Conservation (phyloP, 371 early-diverging fungal genomes). For the Haplosporangium sp. region DNA sequence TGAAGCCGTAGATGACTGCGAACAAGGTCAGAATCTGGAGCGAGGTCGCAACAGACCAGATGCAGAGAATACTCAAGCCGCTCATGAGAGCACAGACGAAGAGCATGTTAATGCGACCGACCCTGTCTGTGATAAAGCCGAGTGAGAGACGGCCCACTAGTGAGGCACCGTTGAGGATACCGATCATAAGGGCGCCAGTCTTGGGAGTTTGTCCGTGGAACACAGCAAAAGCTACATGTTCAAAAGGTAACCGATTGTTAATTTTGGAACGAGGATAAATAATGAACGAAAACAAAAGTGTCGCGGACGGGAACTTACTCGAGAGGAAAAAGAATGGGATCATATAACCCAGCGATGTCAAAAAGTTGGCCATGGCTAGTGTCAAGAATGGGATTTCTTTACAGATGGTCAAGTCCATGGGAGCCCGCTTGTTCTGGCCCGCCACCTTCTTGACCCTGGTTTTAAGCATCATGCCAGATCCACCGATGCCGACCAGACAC, state of each 20-base stretch:
- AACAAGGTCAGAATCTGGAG: constrained; percentile 25
- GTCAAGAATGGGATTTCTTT: constrained; percentile 45
- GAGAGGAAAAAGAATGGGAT: constrained; percentile 54
- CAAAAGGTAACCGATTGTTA: not conserved
- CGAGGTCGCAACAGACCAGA: constrained; percentile 47
- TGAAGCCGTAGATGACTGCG: constrained; percentile 60
- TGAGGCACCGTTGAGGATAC: constrained; percentile 68
- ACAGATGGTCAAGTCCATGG: constrained; percentile 52
- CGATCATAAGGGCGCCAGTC: constrained; percentile 64
- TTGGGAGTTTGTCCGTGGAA: constrained; percentile 48
- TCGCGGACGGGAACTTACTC: no score
- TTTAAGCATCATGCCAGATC: constrained; percentile 53
- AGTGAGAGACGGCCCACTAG: constrained; percentile 64
- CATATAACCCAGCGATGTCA: constrained; percentile 53
- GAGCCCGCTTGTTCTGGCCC: constrained; percentile 32
- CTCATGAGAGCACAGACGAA: constrained; percentile 59
- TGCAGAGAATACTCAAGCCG: constrained; percentile 49
- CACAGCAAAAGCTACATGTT: constrained; percentile 41
- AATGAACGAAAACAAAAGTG: not conserved
- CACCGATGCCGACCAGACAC: constrained; percentile 51
- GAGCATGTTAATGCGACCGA: constrained; percentile 66
- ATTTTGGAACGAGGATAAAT: not conserved
- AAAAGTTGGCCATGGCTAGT: constrained; percentile 48
- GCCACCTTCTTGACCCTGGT: constrained; percentile 35
- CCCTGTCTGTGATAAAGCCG: constrained; percentile 61